These are phyloP conservation scores for Globisporangium paroecandrum DNA, from an alignment of 352 stramenopile species.

Conservation along the genomic window DNA sequence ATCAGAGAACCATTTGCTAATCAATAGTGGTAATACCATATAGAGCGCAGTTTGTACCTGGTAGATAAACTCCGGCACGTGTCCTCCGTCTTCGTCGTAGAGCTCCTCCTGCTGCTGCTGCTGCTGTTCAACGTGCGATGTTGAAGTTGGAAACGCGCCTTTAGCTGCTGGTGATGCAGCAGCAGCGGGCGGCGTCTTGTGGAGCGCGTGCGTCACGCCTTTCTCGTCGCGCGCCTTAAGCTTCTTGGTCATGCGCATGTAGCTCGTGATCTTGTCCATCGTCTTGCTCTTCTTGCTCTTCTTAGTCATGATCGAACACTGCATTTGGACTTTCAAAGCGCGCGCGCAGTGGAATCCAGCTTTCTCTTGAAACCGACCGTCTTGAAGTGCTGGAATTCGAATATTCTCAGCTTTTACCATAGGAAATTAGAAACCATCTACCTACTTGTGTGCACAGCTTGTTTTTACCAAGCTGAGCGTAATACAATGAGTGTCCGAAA, in stretches of 20 bases:
- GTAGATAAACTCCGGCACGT: conserved; percentile 63
- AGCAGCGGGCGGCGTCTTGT: conserved; percentile 11
- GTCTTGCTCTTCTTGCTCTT: too few relatives aligned
- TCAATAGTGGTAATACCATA: neutral
- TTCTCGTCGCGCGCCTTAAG: conserved; percentile 31
- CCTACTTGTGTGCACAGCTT: too few relatives aligned
- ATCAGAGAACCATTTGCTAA: neutral
- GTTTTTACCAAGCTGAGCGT: too few relatives aligned
- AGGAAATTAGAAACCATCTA: too few relatives aligned
- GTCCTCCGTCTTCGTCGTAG: conserved; percentile 19
- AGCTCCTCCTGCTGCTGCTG: neutral
- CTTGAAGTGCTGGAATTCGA: too few relatives aligned
- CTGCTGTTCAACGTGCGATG: conserved; percentile 20
- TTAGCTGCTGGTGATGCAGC: neutral
- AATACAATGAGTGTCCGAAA: too few relatives aligned
- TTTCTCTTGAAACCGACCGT: too few relatives aligned
- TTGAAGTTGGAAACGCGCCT: conserved; percentile 3
- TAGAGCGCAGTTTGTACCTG: conserved; percentile 17
- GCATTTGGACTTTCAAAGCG: too few relatives aligned
- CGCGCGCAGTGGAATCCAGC: too few relatives aligned
- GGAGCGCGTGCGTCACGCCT: conserved; percentile 16
- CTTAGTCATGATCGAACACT: neutral
- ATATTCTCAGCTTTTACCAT: too few relatives aligned
- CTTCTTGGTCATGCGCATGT: conserved; percentile 68
- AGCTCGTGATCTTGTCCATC: conserved; percentile 70